These are phyloP conservation scores for Ogataea neopini DNA, from an alignment of 805 yeast genomes.

Conservation along the genomic window DNA sequence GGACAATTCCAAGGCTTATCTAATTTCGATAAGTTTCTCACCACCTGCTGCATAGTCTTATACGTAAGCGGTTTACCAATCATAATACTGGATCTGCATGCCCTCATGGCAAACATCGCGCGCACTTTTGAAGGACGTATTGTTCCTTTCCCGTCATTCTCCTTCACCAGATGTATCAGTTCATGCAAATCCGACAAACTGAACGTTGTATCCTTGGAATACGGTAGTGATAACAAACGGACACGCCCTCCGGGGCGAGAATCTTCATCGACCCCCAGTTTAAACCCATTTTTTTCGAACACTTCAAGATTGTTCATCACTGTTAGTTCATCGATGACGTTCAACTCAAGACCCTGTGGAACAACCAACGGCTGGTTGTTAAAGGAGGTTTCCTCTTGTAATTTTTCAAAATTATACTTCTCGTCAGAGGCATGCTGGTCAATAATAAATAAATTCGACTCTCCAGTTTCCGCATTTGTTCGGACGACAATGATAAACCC, in stretches of 20 bases:
- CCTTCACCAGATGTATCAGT: slow-evolving; percentile 64
- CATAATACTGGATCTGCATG: slow-evolving; percentile 94
- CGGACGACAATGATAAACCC: slow-evolving; percentile 85
- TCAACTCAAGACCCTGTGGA: slow-evolving; percentile 60
- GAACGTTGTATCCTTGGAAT: slow-evolving; percentile 68
- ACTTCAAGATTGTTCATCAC: slow-evolving; percentile 59
- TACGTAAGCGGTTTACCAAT: slow-evolving; percentile 70
- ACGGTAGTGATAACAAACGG: slow-evolving; percentile 63
- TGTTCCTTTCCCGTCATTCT: slow-evolving; percentile 44
- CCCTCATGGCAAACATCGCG: slow-evolving; percentile 89
- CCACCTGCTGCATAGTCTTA: slow-evolving; percentile 66
- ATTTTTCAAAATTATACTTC: slow-evolving; percentile 81
- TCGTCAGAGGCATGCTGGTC: slow-evolving; percentile 99
- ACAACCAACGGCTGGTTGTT: slow-evolving; percentile 70
- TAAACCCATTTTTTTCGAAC: slow-evolving; percentile 79
- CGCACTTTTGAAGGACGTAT: slow-evolving; percentile 76
- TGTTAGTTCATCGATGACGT: slow-evolving; percentile 74
- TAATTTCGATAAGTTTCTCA: slow-evolving; percentile 62
- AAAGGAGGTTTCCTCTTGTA: slow-evolving; percentile 56
- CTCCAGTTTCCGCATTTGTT: slow-evolving; percentile 35
- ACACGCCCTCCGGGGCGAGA: slow-evolving; percentile 58
- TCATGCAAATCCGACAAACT: slow-evolving; percentile 73
- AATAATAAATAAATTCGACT: slow-evolving; percentile 70
- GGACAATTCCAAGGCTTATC: slow-evolving; percentile 98
- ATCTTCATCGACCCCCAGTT: slow-evolving; percentile 50